A percentile compares a stretch with the other conserved stretches of the same genome.
These are phyloP conservation scores for Ceriops decandra DNA, from an alignment of 345 rosid species.

Conservation along the genomic window DNA sequence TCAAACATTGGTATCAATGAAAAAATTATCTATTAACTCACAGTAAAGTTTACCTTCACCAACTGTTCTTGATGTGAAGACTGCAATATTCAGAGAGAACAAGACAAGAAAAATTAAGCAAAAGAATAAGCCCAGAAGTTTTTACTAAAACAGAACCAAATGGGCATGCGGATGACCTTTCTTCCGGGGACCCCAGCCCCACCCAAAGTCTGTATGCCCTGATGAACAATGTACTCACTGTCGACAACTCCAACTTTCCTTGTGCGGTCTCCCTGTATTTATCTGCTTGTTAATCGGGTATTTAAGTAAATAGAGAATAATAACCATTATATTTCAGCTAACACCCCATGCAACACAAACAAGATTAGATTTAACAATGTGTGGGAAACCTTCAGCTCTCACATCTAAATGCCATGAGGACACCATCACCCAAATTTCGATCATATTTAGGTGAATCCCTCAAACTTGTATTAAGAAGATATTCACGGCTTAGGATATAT, in stretches of 20 bases:
- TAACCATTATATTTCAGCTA: too few relatives aligned
- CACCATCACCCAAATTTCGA: too few relatives aligned
- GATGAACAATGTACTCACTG: constrained; percentile 79
- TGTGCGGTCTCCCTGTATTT: constrained; percentile 77
- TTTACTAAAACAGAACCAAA: neutral
- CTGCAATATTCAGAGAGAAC: neutral
- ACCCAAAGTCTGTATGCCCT: constrained; percentile 86
- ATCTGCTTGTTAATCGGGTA: neutral
- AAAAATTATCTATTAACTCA: neutral
- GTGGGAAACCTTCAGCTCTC: too few relatives aligned
- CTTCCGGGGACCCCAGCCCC: constrained; percentile 43
- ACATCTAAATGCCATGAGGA: too few relatives aligned
- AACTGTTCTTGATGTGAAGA: neutral
- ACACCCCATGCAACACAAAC: too few relatives aligned
- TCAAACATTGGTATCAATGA: neutral
- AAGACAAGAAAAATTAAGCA: neutral
- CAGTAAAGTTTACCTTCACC: constrained; percentile 3
- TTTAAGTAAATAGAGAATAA: neutral
- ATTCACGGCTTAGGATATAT: too few relatives aligned
- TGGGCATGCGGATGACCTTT: constrained; percentile 8
- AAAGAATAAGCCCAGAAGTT: neutral
- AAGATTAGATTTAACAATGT: too few relatives aligned
- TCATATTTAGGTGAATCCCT: too few relatives aligned
- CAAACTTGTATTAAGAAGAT: too few relatives aligned
- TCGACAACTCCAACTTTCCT: constrained; percentile 86